Conservation (phyloP, 106 monocot species). For the Dioscorea dumetorum region DNA sequence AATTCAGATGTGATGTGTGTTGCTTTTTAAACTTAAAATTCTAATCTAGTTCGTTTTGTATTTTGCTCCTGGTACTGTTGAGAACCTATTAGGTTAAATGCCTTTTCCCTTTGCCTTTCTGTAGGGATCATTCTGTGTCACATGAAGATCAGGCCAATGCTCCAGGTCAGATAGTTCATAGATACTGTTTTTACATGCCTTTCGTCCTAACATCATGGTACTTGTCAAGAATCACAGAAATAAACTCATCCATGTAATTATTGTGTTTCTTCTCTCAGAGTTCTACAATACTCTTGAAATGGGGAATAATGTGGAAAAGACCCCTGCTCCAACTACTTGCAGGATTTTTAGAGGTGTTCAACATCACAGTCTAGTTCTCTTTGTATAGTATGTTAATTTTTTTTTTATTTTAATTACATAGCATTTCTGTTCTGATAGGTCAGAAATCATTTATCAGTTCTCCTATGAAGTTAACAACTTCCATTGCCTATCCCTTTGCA, state of each 20-base stretch:
- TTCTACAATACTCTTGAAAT: conserved; percentile 22
- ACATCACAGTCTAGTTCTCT: background rate
- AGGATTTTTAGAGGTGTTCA: conserved; percentile 40
- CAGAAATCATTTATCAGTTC: conserved; percentile 34
- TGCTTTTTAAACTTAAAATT: background rate
- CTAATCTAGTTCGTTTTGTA: background rate
- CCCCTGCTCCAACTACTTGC: conserved; percentile 13
- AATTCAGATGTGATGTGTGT: conserved; percentile 46
- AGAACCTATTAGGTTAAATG: background rate
- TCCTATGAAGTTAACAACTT: conserved; percentile 48
- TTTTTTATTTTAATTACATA: background rate
- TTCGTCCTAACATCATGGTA: too few species aligned
- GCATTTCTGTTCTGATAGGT: conserved; percentile 18
- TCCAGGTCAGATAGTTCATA: conserved; percentile 26
- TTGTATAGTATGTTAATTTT: background rate
- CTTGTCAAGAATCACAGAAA: too few species aligned
- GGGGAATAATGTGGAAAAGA: conserved; percentile 21
- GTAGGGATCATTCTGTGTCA: conserved; percentile 29
- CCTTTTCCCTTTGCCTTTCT: background rate
- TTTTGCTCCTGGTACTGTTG: background rate
- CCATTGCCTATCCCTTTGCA: conserved; percentile 74
- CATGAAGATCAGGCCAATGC: conserved; percentile 28
- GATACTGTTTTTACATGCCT: background rate
- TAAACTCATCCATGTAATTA: background rate
- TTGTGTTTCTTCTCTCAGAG: conserved; percentile 17